Base-by-base conservation (phyloP, 371 early-diverging fungal species). In the Rhizopus microsporus region DNA sequence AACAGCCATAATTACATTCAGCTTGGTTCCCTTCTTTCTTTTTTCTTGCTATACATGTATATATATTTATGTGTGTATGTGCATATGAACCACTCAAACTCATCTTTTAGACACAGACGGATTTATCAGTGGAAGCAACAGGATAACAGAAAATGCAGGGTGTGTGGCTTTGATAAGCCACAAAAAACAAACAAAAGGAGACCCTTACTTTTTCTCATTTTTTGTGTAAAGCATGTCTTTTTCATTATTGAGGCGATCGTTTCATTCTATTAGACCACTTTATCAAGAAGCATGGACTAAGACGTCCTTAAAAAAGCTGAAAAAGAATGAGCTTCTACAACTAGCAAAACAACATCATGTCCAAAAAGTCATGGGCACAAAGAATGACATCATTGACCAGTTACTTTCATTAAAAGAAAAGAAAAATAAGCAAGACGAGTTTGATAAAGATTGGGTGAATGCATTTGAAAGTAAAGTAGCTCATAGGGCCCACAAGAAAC, bases 381-480 rank as follows among this genome's bases (percentile, higher is more conserved):
- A 70, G 37, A 67, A 70, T 16, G 70, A 70, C 3, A 50, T 66
- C 13, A 60, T 70, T n/a, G 43, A 54, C 7, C 46, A 57, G 17
- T 35, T 70, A 8, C n/a, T 56, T 54, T 38, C 40, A 30, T 44
- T 51, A 10, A 32, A 13, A 56, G 23, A 31, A 31, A 32, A 30
- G 17, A 37, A 23, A 9, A 23, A n/a, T 1, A 55, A 12, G 35
- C 31, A 56, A 5, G 40, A 37, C 12, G 62, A 63, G 4, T 34
- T 57, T 7, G 59, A 69, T 56, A 10, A 38, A 15, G 57, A 62
- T 30, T 74, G 70, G 70, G 65, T 63, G n/a, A 56, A 65, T 23
- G 74, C 67, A 0, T 69, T 74, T 62, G 74, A 67, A 12, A 61
- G 56, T 42, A 69, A 66, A 29, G 58, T 70, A 1, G 60, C 51